phyloP scores from a whole-genome alignment of 192 early-diverging fungal species.

The Hyaloraphidium curvatum region DNA sequence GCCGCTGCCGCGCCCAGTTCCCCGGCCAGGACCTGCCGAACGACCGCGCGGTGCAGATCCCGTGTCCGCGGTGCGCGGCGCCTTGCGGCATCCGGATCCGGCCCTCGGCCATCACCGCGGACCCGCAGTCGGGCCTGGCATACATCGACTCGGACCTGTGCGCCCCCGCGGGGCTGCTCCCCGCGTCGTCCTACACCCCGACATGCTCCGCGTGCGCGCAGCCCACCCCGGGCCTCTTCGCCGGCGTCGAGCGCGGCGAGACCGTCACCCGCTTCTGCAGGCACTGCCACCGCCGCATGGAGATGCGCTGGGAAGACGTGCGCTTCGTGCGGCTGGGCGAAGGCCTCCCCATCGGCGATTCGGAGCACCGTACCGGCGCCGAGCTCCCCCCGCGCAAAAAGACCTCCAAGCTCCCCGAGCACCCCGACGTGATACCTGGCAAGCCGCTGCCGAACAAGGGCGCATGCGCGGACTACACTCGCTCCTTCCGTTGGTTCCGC shows the following conservation, averaged over 20 bases:
- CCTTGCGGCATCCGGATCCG: slow-evolving; percentile 35
- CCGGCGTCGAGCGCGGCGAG: neutral
- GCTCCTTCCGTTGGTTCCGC: slow-evolving; percentile 75
- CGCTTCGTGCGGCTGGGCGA: neutral
- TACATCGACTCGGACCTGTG: slow-evolving; percentile 58
- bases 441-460: slow-evolving; percentile 31
- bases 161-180: slow-evolving; percentile 47
- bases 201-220: slow-evolving; percentile 47
- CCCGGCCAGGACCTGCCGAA: slow-evolving; percentile 37
- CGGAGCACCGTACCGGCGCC: neutral
- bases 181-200: slow-evolving; percentile 40
- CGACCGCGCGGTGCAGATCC: slow-evolving; percentile 10
- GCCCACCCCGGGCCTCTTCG: slow-evolving; percentile 10
- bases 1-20: slow-evolving; percentile 47
- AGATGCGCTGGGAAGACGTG: neutral
- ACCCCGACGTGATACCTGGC: slow-evolving; percentile 47
- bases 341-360: neutral
- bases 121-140: slow-evolving; percentile 39
- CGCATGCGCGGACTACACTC: slow-evolving; percentile 65
- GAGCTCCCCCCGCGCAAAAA: slow-evolving; percentile 14
- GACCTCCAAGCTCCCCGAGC: slow-evolving; percentile 28
- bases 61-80: slow-evolving; percentile 12
- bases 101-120: slow-evolving; percentile 25
- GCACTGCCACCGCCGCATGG: neutral
- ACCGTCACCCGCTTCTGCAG: slow-evolving; percentile 8